Percentiles rank a stretch among this genome's conserved stretches.
These are phyloP conservation scores for Ophiostoma sp. DNA, from an alignment of 2,329 filamentous ascomycete genomes.

Conservation along the genomic window DNA sequence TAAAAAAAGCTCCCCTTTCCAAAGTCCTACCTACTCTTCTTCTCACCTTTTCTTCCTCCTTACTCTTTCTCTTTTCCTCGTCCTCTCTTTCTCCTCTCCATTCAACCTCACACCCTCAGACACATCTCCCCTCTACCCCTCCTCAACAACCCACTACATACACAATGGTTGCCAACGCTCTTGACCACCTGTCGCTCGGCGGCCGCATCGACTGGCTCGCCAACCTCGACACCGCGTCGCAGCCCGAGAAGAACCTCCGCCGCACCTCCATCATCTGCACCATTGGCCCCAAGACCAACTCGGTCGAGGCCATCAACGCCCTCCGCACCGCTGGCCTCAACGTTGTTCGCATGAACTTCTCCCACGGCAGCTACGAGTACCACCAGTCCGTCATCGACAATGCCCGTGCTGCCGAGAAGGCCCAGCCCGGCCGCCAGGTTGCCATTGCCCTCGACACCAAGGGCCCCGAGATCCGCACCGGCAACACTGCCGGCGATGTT, in stretches of 20 bases:
- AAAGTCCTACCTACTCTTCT: not conserved
- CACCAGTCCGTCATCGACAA: constrained; percentile 93
- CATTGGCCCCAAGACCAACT: constrained; percentile 99
- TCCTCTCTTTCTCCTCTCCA: not conserved
- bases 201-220: constrained; percentile 62
- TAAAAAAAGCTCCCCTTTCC: constrained; percentile 12
- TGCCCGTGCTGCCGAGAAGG: constrained; percentile 76
- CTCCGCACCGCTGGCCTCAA: constrained; percentile 89
- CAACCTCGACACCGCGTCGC: constrained; percentile 79
- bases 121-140: constrained; percentile 17
- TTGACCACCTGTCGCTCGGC: constrained; percentile 80
- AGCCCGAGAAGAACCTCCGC: constrained; percentile 83
- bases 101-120: not conserved
- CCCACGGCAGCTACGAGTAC: constrained; percentile 90
- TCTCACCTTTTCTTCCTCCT: not conserved
- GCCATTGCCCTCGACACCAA: constrained; percentile 86
- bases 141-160: constrained; percentile 22
- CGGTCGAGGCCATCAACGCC: constrained; percentile 90
- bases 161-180: constrained; percentile 58
- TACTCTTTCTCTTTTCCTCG: not conserved
- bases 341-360: constrained; percentile 99
- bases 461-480: constrained; percentile 58
- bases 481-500: constrained; percentile 67
- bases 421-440: constrained; percentile 74
- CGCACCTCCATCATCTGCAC: constrained; percentile 98